Conservation (phyloP, 2,329 filamentous ascomycete species). For the Gaeumannomyces tritici region DNA sequence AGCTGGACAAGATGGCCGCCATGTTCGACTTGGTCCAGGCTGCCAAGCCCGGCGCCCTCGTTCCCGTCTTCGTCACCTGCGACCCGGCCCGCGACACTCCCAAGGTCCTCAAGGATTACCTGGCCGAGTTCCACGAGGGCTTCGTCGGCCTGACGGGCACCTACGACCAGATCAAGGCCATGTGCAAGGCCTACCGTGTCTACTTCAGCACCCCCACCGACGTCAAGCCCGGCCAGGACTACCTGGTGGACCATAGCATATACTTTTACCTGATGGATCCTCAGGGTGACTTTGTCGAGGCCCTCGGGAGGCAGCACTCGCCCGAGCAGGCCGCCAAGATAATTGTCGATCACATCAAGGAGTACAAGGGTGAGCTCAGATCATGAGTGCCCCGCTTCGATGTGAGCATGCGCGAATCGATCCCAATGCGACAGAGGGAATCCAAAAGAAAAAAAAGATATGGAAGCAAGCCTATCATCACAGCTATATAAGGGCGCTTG, state of each 20-base stretch:
- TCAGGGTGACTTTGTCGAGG: conserved; percentile 96
- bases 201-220: conserved; percentile 91
- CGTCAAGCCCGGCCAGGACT: conserved; percentile 89
- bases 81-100: conserved; percentile 89
- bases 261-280: conserved; percentile 99
- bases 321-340: conserved; percentile 76
- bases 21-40: conserved; percentile 71
- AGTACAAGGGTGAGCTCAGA: conserved; percentile 28
- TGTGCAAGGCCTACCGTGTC: conserved; percentile 92
- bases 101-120: conserved; percentile 72
- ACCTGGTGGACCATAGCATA: conserved; percentile 96
- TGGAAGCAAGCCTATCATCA: too few species aligned
- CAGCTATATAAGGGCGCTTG: too few species aligned
- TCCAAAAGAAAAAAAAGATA: neutral
- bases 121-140: conserved; percentile 79
- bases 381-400: neutral
- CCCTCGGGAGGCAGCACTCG: conserved; percentile 87
- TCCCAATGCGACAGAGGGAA: neutral
- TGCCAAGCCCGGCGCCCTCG: conserved; percentile 41
- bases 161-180: conserved; percentile 86
- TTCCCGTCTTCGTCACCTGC: conserved; percentile 89
- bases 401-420: neutral
- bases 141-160: conserved; percentile 86
- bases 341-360: conserved; percentile 76
- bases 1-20: conserved; percentile 97